Conservation (phyloP, 176 grass and related monocot species). For the Oryza coarctata region DNA sequence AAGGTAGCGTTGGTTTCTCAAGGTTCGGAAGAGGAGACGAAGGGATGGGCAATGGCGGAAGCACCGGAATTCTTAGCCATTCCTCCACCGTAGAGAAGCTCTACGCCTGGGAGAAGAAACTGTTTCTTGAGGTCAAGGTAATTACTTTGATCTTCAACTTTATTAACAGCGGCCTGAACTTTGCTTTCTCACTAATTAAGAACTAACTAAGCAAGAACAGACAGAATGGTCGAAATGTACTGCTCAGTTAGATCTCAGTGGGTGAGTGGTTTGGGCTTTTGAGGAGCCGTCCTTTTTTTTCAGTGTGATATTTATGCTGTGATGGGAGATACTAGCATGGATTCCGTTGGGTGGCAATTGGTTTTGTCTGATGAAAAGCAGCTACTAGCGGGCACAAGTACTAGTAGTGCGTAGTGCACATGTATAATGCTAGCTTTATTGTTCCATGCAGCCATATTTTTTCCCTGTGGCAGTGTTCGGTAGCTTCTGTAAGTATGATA, state of each 20-base stretch:
- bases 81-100: slow-evolving; percentile 94
- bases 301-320: slow-evolving; percentile 30
- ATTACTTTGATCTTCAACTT: slow-evolving; percentile 27
- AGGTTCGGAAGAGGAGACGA: slow-evolving; percentile 46
- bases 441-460: slow-evolving; percentile 22
- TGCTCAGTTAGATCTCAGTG: slow-evolving; percentile 48
- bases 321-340: slow-evolving; percentile 38
- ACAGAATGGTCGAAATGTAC: slow-evolving; percentile 28
- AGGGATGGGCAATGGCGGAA: slow-evolving; percentile 46
- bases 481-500: slow-evolving; percentile 32
- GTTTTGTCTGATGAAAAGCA: slow-evolving; percentile 36
- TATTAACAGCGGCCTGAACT: slow-evolving; percentile 4
- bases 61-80: slow-evolving; percentile 56
- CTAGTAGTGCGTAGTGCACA: slow-evolving; percentile 35
- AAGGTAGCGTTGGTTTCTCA: slow-evolving; percentile 43
- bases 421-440: slow-evolving; percentile 43
- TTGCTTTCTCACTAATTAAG: slow-evolving; percentile 7
- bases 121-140: slow-evolving; percentile 97
- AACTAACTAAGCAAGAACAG: not conserved
- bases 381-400: slow-evolving; percentile 32
- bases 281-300: slow-evolving; percentile 43
- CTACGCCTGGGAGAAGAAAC: slow-evolving; percentile 98
- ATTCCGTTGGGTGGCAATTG: slow-evolving; percentile 31
- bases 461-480: slow-evolving; percentile 17
- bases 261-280: slow-evolving; percentile 45